These are phyloP conservation scores for Blastomyces silverae DNA, from an alignment of 2,329 filamentous ascomycete genomes.

Conservation along the genomic window DNA sequence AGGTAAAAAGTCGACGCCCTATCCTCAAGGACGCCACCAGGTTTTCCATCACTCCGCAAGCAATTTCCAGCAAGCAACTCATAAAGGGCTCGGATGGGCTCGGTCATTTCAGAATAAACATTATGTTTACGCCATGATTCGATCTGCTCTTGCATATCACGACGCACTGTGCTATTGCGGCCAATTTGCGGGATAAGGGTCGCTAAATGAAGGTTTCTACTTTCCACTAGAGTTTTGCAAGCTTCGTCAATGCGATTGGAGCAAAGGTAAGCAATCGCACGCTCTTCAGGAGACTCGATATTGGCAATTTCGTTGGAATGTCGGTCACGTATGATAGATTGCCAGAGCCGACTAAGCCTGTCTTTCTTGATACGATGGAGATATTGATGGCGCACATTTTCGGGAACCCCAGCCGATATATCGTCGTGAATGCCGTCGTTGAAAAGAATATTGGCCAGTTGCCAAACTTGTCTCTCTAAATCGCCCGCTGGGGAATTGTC, in stretches of 20 bases:
- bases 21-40: slow-evolving; percentile 67
- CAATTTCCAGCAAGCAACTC: slow-evolving; percentile 83
- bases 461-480: slow-evolving; percentile 59
- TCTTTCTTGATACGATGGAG: slow-evolving; percentile 45
- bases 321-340: slow-evolving; percentile 47
- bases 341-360: slow-evolving; percentile 40
- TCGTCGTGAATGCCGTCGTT: slow-evolving; percentile 54
- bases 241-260: slow-evolving; percentile 74
- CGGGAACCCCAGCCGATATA: slow-evolving; percentile 39
- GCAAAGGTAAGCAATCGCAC: slow-evolving; percentile 72
- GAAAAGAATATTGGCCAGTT: slow-evolving; percentile 78
- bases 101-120: slow-evolving; percentile 77
- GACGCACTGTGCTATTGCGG: slow-evolving; percentile 59
- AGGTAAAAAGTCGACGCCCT: slow-evolving; percentile 73
- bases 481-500: slow-evolving; percentile 28
- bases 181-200: slow-evolving; percentile 79
- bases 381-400: slow-evolving; percentile 36
- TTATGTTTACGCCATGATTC: slow-evolving; percentile 77
- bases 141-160: slow-evolving; percentile 72
- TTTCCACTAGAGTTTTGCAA: slow-evolving; percentile 68
- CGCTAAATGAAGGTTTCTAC: slow-evolving; percentile 74
- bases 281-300: slow-evolving; percentile 65
- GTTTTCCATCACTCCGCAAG: slow-evolving; percentile 70
- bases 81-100: slow-evolving; percentile 78
- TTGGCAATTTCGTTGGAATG: slow-evolving; percentile 62